Base-by-base conservation (phyloP, 441 rosid genomes). In the Adansonia rubrostipa region DNA sequence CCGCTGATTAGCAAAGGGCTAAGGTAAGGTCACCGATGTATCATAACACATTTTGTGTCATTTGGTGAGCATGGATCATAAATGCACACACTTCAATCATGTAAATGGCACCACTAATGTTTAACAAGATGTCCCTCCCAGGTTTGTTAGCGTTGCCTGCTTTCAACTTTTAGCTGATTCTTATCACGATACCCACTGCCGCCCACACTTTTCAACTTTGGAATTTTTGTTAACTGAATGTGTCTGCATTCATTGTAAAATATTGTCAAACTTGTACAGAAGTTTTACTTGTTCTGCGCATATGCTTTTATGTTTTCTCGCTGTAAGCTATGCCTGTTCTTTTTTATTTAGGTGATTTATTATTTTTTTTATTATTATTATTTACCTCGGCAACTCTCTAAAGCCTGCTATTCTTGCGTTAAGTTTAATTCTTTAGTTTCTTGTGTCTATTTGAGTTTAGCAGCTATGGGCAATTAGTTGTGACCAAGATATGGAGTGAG, bases 61-160 rank as follows among this genome's bases (percentile, higher is more conserved):
- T 73, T 79, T 66, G 60, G 45, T 67, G 79, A 76, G 15, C 54
- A 72, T 56, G 67, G 68, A 44, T 75, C 78, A 58, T 56, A 71
- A 61, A 33, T 77, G 36, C 36, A 73, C 78, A 57, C 24, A 57
- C 58, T 50, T 62, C 45, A 69, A 22, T 73, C 64, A 67, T 76
- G 73, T 70, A 70, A 80, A 74, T 44, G 78, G 75, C 82, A 73
- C 79, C 77, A 73, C 80, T 62, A 69, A 77, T 75, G 53, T 80
- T 51, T 76, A 70, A 73, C 56, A 57, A 42, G 58, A 6, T 78
- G 80, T 33, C 36, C 36, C 36, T 51, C 77, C 81, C 80, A 57
- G 57, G 22, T 56, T 63, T 51, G 51, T 65, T 69, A 19, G 73
- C 68, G 44, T 53, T 47, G 36, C 7, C 28, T 60, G 65, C 73